phyloP scores from a whole-genome alignment of 768 basidiomycete species.

The Suillus cothurnatus region DNA sequence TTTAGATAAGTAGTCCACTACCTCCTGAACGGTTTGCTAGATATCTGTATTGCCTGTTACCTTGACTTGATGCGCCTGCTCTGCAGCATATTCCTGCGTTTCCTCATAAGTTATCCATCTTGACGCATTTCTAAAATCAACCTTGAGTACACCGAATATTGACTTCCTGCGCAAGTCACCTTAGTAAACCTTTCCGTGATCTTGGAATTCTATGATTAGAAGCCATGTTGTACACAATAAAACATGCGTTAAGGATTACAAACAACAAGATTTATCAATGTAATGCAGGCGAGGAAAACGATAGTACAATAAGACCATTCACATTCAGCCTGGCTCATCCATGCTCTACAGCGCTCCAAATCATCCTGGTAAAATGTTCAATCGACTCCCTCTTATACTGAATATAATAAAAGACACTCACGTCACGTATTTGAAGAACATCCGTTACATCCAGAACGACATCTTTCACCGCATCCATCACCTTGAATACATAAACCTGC shows the following conservation, averaged over 20 bases:
- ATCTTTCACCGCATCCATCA: conserved; percentile 10
- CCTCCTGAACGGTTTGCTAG: too few species aligned
- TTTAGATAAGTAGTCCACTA: too few species aligned
- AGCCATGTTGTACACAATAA: conserved; percentile 4
- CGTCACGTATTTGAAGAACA: conserved; percentile 23
- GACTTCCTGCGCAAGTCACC: neutral
- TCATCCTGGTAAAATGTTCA: conserved; percentile 19
- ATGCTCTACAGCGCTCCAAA: conserved; percentile 25
- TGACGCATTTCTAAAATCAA: neutral
- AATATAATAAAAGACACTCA: conserved; percentile 12
- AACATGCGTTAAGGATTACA: neutral
- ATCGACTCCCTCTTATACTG: neutral
- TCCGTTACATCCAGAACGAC: conserved; percentile 29
- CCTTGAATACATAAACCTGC: conserved; percentile 17
- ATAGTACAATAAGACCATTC: neutral
- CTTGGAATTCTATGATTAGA: conserved; percentile 18
- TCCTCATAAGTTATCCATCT: too few species aligned
- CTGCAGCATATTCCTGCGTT: too few species aligned
- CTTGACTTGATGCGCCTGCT: too few species aligned
- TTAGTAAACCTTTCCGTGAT: neutral
- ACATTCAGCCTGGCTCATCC: conserved; percentile 20
- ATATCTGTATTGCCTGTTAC: too few species aligned
- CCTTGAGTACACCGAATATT: neutral
- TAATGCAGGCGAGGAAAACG: neutral
- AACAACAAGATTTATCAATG: neutral